Conservation (phyloP, 176 grass and related monocot species). For the Cocos nucifera region DNA sequence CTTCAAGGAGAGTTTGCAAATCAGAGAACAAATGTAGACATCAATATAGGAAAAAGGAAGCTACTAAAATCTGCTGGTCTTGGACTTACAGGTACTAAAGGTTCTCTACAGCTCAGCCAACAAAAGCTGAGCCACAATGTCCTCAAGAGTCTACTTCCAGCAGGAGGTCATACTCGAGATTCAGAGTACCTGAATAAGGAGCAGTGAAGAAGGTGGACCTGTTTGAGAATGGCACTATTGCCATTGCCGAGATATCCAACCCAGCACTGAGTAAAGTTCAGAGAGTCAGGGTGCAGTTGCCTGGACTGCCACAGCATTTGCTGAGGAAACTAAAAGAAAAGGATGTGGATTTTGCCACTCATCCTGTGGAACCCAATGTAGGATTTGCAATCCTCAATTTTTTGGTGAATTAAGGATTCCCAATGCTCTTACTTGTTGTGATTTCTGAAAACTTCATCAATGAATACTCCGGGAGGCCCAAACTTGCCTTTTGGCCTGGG, state of each 20-base stretch:
- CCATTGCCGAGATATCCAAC: conserved; percentile 54
- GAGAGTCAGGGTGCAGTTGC: conserved; percentile 60
- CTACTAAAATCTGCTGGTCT: conserved; percentile 35
- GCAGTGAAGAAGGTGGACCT: conserved; percentile 52
- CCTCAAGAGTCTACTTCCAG: conserved; percentile 39
- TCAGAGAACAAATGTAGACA: not conserved
- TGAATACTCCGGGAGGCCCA: conserved; percentile 29
- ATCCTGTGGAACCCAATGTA: conserved; percentile 35
- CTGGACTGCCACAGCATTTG: conserved; percentile 45
- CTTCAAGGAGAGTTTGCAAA: not conserved
- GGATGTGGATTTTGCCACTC: conserved; percentile 50
- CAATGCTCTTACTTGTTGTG: conserved; percentile 50
- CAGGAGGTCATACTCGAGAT: conserved; percentile 60
- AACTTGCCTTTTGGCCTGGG: conserved; percentile 59
- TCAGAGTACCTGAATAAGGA: conserved; percentile 64
- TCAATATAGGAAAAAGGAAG: conserved; percentile 28
- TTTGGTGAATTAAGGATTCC: conserved; percentile 39
- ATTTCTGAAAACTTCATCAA: conserved; percentile 19
- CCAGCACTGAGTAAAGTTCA: conserved; percentile 26
- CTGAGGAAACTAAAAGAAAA: conserved; percentile 54
- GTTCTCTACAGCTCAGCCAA: not conserved
- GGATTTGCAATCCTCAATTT: conserved; percentile 44
- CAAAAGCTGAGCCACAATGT: conserved; percentile 26
- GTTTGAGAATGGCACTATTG: conserved; percentile 58
- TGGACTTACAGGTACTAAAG: conserved; percentile 19